Percentiles rank a stretch among this genome's conserved stretches.
phyloP scores from a whole-genome alignment of 2,329 filamentous ascomycete genomes.

The Gnomoniopsis smithogilvyi region DNA sequence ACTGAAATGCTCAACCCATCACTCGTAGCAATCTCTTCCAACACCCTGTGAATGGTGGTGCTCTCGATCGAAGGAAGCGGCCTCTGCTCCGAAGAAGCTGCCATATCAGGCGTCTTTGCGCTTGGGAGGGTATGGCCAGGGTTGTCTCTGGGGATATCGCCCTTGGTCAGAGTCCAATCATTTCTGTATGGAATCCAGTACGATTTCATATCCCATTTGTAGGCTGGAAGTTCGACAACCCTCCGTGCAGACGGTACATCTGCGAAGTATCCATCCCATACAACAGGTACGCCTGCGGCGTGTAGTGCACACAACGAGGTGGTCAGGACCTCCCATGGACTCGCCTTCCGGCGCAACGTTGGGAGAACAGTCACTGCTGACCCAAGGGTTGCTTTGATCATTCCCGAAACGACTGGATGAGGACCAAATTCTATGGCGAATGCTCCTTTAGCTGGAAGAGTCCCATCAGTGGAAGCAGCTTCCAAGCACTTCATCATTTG shows the following conservation, averaged over 20 bases:
- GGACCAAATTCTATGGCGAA: conserved; percentile 73
- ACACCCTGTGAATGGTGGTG: conserved; percentile 1
- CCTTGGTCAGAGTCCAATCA: conserved; percentile 7
- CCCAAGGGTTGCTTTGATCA: conserved; percentile 64
- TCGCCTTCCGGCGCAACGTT: conserved; percentile 51
- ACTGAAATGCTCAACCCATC: conserved; percentile 43
- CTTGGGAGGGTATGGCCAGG: conserved; percentile 52
- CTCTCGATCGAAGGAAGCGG: background rate
- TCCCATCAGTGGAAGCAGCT: conserved; percentile 52
- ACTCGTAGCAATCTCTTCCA: background rate
- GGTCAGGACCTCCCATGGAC: background rate
- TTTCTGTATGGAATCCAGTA: conserved; percentile 13
- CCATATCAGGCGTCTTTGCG: too few species aligned
- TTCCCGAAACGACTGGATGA: conserved; percentile 64
- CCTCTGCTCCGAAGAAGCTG: too few species aligned
- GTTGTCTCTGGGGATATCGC: conserved; percentile 26
- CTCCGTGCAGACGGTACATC: background rate
- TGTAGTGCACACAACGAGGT: background rate
- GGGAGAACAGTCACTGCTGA: conserved; percentile 50
- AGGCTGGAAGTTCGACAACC: conserved; percentile 3
- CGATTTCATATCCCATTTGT: conserved; percentile 9
- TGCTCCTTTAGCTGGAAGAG: conserved; percentile 60
- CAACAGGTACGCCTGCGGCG: background rate
- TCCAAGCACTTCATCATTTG: conserved; percentile 63
- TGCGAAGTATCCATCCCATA: conserved; percentile 1